Base-by-base conservation (phyloP, 495 filamentous ascomycete genomes). In the Halenospora varia region DNA sequence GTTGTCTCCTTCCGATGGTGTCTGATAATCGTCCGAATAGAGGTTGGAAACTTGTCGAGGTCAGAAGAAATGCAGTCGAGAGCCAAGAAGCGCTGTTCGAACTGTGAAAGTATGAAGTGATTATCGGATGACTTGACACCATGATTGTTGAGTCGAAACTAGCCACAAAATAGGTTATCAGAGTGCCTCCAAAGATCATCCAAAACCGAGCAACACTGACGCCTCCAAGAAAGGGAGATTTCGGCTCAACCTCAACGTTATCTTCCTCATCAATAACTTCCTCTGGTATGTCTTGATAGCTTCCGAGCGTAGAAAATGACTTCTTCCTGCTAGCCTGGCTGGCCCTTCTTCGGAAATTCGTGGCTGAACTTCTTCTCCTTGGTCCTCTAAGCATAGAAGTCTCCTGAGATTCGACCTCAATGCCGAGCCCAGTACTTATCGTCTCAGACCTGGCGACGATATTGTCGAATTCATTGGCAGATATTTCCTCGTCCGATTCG, bases 71-170 rank as follows among this genome's bases (percentile, higher is more conserved):
- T 0, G 88, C 82, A 0, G 88, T 91, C 19, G 88, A 90, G 2
- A 93, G 75, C 89, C 89, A 93, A 10, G 88, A 90, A 6, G 88
- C 88, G 17, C 79, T 76, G 63, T 92, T 90, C 13, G 86, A 86
- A 49, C 84, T 79, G 51, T 85, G 74, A 67, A 93, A 92, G 63
- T 89, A 81, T 0, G 87, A 89, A 0, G 88, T 92, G 51, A 93
- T 90, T 26, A 89, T 86, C 9, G 88, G 89, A 68, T 93, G 88
- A 45, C 80, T 87, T 1, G 87, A 89, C 0, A 88, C 87, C 87
- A 93, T 91, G 62, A 92, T 77, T 6, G 88, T 91, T 24, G 78
- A 77, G 71, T 93, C 89, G 66, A 92, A 92, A 59, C 72, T 75
- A 4, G 60, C 51, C 0, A 66, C 56, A 18, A 60, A 66, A 45